A percentile compares a stretch with the other conserved stretches of the same genome.
Evolutionary conservation across 2,329 filamentous ascomycete species (phyloP).

Genomic region (Nothophaeocryptopus gaeumannii): DNA sequence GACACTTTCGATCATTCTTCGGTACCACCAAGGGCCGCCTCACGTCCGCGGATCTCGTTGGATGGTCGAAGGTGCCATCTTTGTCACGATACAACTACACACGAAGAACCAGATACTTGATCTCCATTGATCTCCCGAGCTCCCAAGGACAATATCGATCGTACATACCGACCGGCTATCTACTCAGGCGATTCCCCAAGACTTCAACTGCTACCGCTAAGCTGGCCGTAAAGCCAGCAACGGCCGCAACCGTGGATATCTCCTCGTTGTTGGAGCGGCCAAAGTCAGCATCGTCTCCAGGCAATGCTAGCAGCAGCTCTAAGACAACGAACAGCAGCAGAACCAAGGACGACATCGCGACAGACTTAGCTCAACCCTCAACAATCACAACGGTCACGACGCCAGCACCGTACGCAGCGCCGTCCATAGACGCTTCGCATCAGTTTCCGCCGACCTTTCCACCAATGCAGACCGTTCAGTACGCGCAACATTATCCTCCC

Average conservation of each 20-base stretch:
- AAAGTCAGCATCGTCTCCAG: slow-evolving; percentile 65
- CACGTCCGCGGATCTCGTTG: slow-evolving; percentile 10
- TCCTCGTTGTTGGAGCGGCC: slow-evolving; percentile 76
- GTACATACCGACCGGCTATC: no score
- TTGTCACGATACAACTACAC: no score
- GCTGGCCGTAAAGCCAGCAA: slow-evolving; percentile 44
- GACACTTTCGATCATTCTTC: slow-evolving; percentile 10
- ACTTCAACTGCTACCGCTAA: slow-evolving; percentile 24
- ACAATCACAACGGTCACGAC: slow-evolving; percentile 25
- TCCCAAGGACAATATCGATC: neutral
- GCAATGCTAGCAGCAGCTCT: slow-evolving; percentile 44
- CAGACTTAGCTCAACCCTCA: slow-evolving; percentile 20
- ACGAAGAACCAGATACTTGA: no score
- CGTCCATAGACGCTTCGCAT: slow-evolving; percentile 19
- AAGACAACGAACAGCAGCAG: slow-evolving; percentile 28
- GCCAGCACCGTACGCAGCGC: slow-evolving; percentile 23
- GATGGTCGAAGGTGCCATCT: slow-evolving; percentile 2
- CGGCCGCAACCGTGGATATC: slow-evolving; percentile 87
- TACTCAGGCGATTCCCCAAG: no score
- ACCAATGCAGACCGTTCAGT: slow-evolving; percentile 31
- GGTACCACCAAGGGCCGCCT: slow-evolving; percentile 16
- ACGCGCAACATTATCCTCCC: slow-evolving; percentile 24
- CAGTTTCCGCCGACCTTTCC: slow-evolving; percentile 22
- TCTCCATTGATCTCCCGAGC: no score
- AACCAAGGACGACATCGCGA: slow-evolving; percentile 23